These are phyloP conservation scores for Pochonia chlamydosporia DNA, from an alignment of 2,329 filamentous ascomycete species.

Conservation along the genomic window DNA sequence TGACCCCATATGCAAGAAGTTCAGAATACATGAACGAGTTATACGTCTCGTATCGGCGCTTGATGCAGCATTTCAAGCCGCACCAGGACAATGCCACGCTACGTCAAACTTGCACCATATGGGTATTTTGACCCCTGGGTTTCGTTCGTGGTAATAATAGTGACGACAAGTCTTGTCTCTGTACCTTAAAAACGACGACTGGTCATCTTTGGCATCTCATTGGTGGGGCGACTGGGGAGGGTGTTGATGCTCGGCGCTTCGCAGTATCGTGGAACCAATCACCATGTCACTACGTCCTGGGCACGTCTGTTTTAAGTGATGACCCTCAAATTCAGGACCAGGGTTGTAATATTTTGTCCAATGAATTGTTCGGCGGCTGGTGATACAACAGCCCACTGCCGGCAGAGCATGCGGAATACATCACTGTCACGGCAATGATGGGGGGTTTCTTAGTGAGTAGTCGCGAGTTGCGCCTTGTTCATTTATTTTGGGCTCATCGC, in stretches of 20 bases:
- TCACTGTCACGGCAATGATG: slow-evolving; percentile 1
- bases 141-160: background rate
- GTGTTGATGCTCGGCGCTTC: slow-evolving; percentile 23
- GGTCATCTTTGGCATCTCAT: slow-evolving; percentile 13
- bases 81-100: background rate
- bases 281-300: slow-evolving; percentile 5
- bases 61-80: background rate
- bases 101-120: no score
- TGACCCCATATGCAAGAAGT: no score
- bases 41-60: background rate
- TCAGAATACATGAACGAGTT: no score
- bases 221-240: slow-evolving; percentile 18
- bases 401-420: slow-evolving; percentile 2
- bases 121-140: background rate
- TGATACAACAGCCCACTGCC: slow-evolving; percentile 1
- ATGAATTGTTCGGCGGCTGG: slow-evolving; percentile 1
- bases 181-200: background rate
- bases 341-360: background rate
- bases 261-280: slow-evolving; percentile 21
- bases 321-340: background rate
- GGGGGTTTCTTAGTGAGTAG: background rate
- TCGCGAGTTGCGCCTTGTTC: background rate
- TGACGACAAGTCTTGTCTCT: background rate
- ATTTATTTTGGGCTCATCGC: background rate
- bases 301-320: slow-evolving; percentile 6